These are phyloP conservation scores for Backusella mclennaniae DNA, from an alignment of 192 early-diverging fungal genomes.

Conservation along the genomic window DNA sequence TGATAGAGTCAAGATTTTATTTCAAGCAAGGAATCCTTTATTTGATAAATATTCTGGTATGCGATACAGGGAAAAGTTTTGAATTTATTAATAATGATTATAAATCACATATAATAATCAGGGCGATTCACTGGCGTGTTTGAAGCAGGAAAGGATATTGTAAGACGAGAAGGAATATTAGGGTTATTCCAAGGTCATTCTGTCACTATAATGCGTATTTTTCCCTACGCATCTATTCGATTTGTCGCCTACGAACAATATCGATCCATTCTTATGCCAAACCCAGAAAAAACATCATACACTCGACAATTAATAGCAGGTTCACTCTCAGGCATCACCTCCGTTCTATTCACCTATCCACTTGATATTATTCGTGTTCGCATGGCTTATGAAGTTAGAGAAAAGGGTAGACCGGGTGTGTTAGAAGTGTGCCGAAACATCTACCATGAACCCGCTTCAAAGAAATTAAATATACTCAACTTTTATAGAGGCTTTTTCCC, in stretches of 20 bases:
- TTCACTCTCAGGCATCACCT: conserved; percentile 72
- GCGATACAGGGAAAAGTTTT: not conserved
- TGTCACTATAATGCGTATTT: conserved; percentile 90
- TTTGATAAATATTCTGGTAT: conserved; percentile 68
- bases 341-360: conserved; percentile 89
- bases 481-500: conserved; percentile 95
- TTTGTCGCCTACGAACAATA: conserved; percentile 97
- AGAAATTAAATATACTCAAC: conserved; percentile 59
- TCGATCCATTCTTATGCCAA: conserved; percentile 68
- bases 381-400: conserved; percentile 82
- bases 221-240: conserved; percentile 96
- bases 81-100: not conserved
- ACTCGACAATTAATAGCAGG: conserved; percentile 79
- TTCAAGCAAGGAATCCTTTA: conserved; percentile 74
- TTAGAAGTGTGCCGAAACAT: conserved; percentile 51
- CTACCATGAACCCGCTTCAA: conserved; percentile 72
- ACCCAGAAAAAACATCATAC: conserved; percentile 55
- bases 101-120: conserved; percentile 24
- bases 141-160: conserved; percentile 74
- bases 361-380: conserved; percentile 93
- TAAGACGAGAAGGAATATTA: conserved; percentile 62
- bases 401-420: conserved; percentile 14
- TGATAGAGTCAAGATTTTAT: conserved; percentile 85
- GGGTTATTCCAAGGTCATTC: conserved; percentile 96
- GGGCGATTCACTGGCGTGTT: conserved; percentile 81